A percentile compares a stretch with the other conserved stretches of the same genome.
These are phyloP conservation scores for Phytophthora sansomeana DNA, from an alignment of 352 stramenopile genomes.

Conservation along the genomic window DNA sequence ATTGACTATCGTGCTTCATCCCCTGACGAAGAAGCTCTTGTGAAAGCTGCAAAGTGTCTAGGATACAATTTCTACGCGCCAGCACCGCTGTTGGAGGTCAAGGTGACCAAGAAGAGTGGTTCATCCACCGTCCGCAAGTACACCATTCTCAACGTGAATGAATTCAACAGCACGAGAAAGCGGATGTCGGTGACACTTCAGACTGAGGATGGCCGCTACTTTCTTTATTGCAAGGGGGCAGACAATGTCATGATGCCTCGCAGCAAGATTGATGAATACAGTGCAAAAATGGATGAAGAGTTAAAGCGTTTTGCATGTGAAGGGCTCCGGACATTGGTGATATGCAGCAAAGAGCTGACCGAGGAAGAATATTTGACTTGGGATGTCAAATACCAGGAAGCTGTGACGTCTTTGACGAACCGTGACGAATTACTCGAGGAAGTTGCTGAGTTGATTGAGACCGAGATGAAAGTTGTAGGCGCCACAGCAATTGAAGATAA, in stretches of 20 bases:
- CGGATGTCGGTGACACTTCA: slow-evolving; percentile 97
- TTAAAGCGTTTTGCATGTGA: slow-evolving; percentile 84
- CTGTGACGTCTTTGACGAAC: slow-evolving; percentile 66
- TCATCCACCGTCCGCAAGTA: slow-evolving; percentile 45
- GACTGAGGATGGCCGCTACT: slow-evolving; percentile 48
- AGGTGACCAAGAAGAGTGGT: slow-evolving; percentile 58
- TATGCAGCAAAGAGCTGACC: slow-evolving; percentile 68
- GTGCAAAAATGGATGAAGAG: slow-evolving; percentile 49
- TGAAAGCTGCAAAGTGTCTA: slow-evolving; percentile 79
- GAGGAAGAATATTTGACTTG: slow-evolving; percentile 70
- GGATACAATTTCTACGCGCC: slow-evolving; percentile 80
- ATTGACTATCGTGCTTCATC: slow-evolving; percentile 90
- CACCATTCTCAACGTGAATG: slow-evolving; percentile 81
- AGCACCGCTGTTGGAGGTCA: slow-evolving; percentile 59
- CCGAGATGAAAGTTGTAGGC: slow-evolving; percentile 85
- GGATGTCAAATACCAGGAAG: slow-evolving; percentile 66
- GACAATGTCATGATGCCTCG: slow-evolving; percentile 90
- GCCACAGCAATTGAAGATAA: slow-evolving; percentile 95
- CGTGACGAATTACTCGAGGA: slow-evolving; percentile 63
- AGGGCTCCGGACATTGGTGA: slow-evolving; percentile 85
- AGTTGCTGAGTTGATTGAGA: slow-evolving; percentile 68
- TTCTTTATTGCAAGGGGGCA: slow-evolving; percentile 81
- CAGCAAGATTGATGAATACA: slow-evolving; percentile 43
- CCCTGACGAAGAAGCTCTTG: slow-evolving; percentile 93
- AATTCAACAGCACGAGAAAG: slow-evolving; percentile 95